A percentile compares a stretch with the other conserved stretches of the same genome.
phyloP scores from a whole-genome alignment of 805 yeast genomes.

The Saturnispora gosingensis region DNA sequence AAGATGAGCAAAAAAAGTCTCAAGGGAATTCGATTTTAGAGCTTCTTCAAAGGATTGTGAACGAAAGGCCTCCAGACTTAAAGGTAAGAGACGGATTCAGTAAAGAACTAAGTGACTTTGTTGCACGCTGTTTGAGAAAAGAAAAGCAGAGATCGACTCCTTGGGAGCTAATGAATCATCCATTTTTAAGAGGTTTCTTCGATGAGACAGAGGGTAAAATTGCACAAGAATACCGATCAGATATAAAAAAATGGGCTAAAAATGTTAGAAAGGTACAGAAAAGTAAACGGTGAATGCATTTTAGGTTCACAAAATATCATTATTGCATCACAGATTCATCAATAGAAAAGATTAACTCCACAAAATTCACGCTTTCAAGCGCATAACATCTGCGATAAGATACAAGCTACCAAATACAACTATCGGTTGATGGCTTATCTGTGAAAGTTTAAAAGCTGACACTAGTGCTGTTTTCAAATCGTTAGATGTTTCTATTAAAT shows the following conservation, averaged over 20 bases:
- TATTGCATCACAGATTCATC: conserved; percentile 2
- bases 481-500: conserved; percentile 14
- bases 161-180: conserved; percentile 46
- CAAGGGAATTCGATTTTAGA: conserved; percentile 74
- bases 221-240: conserved; percentile 17
- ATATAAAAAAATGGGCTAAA: conserved; percentile 29
- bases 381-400: conserved; percentile 48
- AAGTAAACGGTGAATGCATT: conserved; percentile 20
- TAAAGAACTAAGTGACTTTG: conserved; percentile 50
- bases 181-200: conserved; percentile 23
- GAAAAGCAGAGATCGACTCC: conserved; percentile 72
- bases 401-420: conserved; percentile 68
- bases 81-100: conserved; percentile 37
- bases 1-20: conserved; percentile 31
- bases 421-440: conserved; percentile 17
- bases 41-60: conserved; percentile 82
- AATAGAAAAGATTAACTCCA: conserved; percentile 4
- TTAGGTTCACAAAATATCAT: background rate
- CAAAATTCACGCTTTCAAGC: conserved; percentile 17
- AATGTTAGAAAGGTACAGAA: conserved; percentile 30
- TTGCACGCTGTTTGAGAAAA: conserved; percentile 64
- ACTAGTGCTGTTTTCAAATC: conserved; percentile 23
- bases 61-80: conserved; percentile 80
- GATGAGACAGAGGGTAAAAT: conserved; percentile 21
- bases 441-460: conserved; percentile 14